Evolutionary conservation across 2,329 filamentous ascomycete species (phyloP).

Genomic region (Epicoccum sorghinum): DNA sequence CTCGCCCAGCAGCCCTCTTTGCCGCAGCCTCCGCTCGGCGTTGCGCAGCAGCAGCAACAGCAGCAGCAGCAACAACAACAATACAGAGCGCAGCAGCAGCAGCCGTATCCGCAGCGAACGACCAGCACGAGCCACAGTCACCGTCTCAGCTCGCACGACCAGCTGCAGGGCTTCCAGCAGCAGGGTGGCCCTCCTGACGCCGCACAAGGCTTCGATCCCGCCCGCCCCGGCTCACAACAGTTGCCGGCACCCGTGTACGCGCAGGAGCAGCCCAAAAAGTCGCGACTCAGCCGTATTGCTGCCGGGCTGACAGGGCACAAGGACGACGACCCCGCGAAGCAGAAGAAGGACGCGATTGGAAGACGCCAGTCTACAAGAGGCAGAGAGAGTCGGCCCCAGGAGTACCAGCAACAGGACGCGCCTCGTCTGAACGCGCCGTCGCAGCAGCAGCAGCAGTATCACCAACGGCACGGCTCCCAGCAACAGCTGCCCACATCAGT

Average conservation of each 20-base stretch:
- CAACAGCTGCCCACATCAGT: slow-evolving; percentile 42
- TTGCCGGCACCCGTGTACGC: slow-evolving; percentile 18
- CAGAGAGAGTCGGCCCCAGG: slow-evolving; percentile 37
- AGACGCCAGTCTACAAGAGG: slow-evolving; percentile 46
- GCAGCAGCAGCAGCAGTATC: slow-evolving; percentile 40
- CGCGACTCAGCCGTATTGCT: slow-evolving; percentile 42
- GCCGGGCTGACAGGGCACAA: slow-evolving; percentile 37
- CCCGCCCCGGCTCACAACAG: slow-evolving; percentile 7
- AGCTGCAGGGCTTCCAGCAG: slow-evolving; percentile 40
- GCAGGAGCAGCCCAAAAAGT: slow-evolving; percentile 37
- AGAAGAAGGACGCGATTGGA: slow-evolving; percentile 39
- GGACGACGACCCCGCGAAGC: slow-evolving; percentile 39
- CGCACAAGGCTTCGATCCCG: slow-evolving; percentile 29
- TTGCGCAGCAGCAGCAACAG: slow-evolving; percentile 12
- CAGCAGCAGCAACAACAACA: slow-evolving; percentile 14
- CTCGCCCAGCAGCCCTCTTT: slow-evolving; percentile 17
- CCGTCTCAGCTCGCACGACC: slow-evolving; percentile 38
- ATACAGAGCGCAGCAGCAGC: slow-evolving; percentile 14
- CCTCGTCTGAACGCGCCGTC: slow-evolving; percentile 26
- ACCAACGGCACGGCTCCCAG: slow-evolving; percentile 38
- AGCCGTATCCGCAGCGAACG: slow-evolving; percentile 34
- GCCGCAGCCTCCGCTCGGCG: slow-evolving; percentile 17
- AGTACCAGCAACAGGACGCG: slow-evolving; percentile 34
- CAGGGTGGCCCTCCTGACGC: slow-evolving; percentile 27
- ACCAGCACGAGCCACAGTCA: slow-evolving; percentile 43